phyloP scores from a whole-genome alignment of 2,329 filamentous ascomycete species.

The Alternaria rosae region DNA sequence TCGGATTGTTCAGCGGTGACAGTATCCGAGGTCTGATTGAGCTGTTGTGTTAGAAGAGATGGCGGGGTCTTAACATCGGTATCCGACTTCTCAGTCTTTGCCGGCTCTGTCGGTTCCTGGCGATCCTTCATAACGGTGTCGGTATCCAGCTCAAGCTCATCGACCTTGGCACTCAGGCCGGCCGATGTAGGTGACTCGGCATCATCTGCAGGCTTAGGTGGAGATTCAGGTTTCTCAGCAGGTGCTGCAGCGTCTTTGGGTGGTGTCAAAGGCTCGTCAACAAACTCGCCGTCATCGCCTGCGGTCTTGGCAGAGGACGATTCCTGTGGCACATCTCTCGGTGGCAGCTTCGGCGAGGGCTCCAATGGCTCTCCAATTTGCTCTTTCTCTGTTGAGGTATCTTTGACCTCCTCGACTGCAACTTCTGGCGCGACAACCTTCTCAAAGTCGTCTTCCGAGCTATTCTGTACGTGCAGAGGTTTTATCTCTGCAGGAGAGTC shows the following conservation, averaged over 20 bases:
- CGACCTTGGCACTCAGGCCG: slow-evolving; percentile 63
- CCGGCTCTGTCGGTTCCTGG: slow-evolving; percentile 27
- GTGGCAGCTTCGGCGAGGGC: slow-evolving; percentile 55
- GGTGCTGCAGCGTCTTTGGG: slow-evolving; percentile 33
- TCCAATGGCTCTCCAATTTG: slow-evolving; percentile 48
- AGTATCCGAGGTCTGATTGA: slow-evolving; percentile 44
- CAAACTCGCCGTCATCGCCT: slow-evolving; percentile 70
- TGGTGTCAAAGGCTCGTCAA: slow-evolving; percentile 78
- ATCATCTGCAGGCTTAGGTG: slow-evolving; percentile 37
- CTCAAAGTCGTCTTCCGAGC: slow-evolving; percentile 91
- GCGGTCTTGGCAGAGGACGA: slow-evolving; percentile 29
- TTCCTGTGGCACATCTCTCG: slow-evolving; percentile 39
- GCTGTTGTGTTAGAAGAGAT: slow-evolving; percentile 54
- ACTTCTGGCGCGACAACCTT: slow-evolving; percentile 77
- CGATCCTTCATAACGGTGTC: slow-evolving; percentile 59
- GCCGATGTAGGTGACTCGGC: slow-evolving; percentile 59
- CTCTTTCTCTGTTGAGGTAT: slow-evolving; percentile 60
- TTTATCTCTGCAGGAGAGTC: slow-evolving; percentile 71
- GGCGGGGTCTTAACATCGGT: slow-evolving; percentile 42
- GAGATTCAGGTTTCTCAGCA: slow-evolving; percentile 24
- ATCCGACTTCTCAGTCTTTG: slow-evolving; percentile 33
- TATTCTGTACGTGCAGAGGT: slow-evolving; percentile 78
- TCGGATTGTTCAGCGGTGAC: slow-evolving; percentile 35
- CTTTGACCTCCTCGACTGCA: slow-evolving; percentile 69
- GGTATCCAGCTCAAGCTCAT: slow-evolving; percentile 66